Evolutionary conservation across 2,329 filamentous ascomycete species (phyloP).

Genomic region (Clonostachys rosea): DNA sequence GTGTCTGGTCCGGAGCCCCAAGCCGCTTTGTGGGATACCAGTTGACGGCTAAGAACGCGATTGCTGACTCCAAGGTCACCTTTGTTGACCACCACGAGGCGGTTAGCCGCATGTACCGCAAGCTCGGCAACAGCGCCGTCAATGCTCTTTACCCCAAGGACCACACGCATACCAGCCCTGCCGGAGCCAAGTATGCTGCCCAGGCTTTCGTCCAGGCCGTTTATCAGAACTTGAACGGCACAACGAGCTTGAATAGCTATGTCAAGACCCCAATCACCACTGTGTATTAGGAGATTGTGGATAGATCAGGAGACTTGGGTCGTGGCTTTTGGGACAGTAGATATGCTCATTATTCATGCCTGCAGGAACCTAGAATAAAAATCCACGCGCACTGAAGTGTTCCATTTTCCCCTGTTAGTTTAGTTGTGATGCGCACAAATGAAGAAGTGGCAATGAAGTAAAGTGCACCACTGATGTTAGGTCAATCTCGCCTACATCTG

Average conservation of each 20-base stretch:
- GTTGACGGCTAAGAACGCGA: conserved; percentile 26
- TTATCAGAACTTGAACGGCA: conserved; percentile 18
- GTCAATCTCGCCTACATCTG: too few species aligned
- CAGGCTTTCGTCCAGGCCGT: conserved; percentile 42
- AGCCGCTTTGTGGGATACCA: conserved; percentile 54
- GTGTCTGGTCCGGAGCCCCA: conserved; percentile 39
- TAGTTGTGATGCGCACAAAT: too few species aligned
- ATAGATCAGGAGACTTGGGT: too few species aligned
- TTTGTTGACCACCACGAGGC: conserved; percentile 60
- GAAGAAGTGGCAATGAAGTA: too few species aligned
- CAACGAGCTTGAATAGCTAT: conserved; percentile 12
- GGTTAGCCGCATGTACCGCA: conserved; percentile 45
- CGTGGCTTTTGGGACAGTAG: too few species aligned
- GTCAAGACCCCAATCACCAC: conserved; percentile 12
- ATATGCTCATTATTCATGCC: too few species aligned
- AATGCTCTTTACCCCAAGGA: conserved; percentile 52
- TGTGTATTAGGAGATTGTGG: conserved; percentile 3
- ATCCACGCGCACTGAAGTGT: too few species aligned
- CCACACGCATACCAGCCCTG: conserved; percentile 57
- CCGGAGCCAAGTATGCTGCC: conserved; percentile 50
- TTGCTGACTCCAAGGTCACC: conserved; percentile 33
- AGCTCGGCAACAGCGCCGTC: conserved; percentile 41
- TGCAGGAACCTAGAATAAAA: too few species aligned
- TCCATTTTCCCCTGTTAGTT: too few species aligned
- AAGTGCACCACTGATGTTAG: too few species aligned